phyloP scores from a whole-genome alignment of 768 basidiomycete genomes.

The Lactarius quietus region DNA sequence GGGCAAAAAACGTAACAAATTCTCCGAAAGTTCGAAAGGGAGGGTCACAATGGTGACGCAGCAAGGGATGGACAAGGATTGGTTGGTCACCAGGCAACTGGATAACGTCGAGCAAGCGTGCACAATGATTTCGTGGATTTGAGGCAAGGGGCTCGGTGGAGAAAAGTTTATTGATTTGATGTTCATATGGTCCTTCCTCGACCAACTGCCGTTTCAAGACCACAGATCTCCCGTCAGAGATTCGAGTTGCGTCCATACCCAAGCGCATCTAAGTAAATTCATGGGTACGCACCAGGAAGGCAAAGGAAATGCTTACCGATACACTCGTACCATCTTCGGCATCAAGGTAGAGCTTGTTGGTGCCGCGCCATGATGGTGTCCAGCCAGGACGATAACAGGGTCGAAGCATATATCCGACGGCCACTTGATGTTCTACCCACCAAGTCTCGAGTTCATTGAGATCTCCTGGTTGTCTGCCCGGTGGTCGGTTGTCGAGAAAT shows the following conservation, averaged over 20 bases:
- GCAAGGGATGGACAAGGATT: constrained; percentile 29
- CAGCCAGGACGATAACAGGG: constrained; percentile 1
- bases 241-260: not conserved
- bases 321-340: not conserved
- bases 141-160: not conserved
- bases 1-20: constrained; percentile 27
- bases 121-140: constrained; percentile 4
- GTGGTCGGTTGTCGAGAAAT: not conserved
- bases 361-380: constrained; percentile 10
- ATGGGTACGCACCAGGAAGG: not conserved
- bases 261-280: not conserved
- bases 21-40: constrained; percentile 27
- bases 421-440: constrained; percentile 6
- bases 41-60: constrained; percentile 29
- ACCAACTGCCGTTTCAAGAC: not conserved
- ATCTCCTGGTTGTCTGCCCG: not conserved
- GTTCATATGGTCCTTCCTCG: not conserved
- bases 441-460: not conserved
- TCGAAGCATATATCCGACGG: constrained; percentile 5
- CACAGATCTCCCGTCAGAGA: not conserved
- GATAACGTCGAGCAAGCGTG: not conserved
- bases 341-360: not conserved
- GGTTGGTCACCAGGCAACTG: not conserved
- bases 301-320: not conserved
- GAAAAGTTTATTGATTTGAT: not conserved